Evolutionary conservation across 805 yeast genomes (phyloP).

Genomic region (Cyberlindnera maritima): DNA sequence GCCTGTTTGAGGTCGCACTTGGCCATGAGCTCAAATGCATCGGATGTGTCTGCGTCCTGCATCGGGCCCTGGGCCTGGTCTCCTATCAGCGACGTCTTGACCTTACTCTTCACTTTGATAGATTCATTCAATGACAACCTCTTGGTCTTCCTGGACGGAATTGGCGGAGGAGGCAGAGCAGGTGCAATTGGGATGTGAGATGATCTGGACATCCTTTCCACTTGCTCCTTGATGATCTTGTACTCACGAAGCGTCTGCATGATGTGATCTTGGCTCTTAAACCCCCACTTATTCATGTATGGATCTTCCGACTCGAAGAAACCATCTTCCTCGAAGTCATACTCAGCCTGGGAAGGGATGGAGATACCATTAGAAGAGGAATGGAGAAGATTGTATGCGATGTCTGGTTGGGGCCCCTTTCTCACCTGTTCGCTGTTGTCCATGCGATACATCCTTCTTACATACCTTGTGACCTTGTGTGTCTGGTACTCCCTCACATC

Average conservation of each 20-base stretch:
- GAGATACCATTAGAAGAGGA: not conserved
- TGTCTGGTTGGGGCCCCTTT: not conserved
- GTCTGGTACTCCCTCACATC: conserved; percentile 55
- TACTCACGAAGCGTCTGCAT: not conserved
- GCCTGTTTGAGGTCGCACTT: not conserved
- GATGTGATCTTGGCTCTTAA: conserved; percentile 4
- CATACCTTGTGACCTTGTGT: conserved; percentile 45
- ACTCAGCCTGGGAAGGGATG: not conserved
- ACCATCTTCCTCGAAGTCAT: not conserved
- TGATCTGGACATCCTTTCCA: not conserved
- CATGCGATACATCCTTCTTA: conserved; percentile 36
- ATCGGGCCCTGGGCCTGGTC: not conserved
- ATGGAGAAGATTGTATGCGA: not conserved
- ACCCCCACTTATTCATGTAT: conserved; percentile 1
- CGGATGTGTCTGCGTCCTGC: not conserved
- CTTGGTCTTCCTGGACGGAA: not conserved
- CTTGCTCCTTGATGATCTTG: not conserved
- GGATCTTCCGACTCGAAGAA: not conserved
- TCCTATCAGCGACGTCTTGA: not conserved
- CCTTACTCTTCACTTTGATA: not conserved
- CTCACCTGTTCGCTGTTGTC: conserved; percentile 11
- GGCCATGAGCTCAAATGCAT: not conserved
- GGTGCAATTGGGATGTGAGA: not conserved
- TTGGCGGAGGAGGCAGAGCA: too few relatives aligned
- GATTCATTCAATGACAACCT: not conserved